Evolutionary conservation across 352 stramenopile species (phyloP).

Genomic region (Phytophthora sp.): DNA sequence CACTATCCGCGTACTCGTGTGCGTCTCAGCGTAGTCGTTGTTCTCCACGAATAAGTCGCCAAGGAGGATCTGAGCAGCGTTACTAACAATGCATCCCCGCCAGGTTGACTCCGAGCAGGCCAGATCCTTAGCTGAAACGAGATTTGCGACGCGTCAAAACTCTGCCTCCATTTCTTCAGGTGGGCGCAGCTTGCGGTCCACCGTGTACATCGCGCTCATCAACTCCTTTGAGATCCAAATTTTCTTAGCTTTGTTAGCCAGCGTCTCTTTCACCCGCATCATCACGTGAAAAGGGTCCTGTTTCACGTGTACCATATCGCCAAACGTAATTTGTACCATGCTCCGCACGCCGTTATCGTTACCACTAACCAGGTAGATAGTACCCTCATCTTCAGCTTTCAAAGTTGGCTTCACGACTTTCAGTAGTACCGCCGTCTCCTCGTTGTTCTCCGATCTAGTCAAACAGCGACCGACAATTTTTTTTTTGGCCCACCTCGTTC

Average conservation of each 20-base stretch:
- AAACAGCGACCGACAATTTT: background rate
- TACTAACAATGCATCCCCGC: background rate
- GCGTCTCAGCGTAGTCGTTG: background rate
- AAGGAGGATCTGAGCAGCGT: background rate
- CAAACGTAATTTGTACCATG: background rate
- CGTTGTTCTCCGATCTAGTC: background rate
- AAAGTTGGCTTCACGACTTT: background rate
- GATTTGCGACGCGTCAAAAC: background rate
- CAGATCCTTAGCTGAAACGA: background rate
- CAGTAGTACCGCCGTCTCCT: background rate
- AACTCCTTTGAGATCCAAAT: background rate
- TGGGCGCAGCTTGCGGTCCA: background rate
- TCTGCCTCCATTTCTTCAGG: background rate
- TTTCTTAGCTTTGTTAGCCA: background rate
- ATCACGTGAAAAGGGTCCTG: background rate
- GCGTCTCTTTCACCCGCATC: background rate
- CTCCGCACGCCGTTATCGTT: background rate
- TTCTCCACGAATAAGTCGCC: background rate
- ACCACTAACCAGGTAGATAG: background rate
- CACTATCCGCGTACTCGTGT: background rate
- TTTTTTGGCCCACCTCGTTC: background rate
- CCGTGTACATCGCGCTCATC: background rate
- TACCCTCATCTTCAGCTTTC: constrained; percentile 1
- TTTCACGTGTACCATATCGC: background rate
- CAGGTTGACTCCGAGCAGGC: background rate